Conservation (phyloP, 805 yeast genomes). For the Priceomyces carsonii region DNA sequence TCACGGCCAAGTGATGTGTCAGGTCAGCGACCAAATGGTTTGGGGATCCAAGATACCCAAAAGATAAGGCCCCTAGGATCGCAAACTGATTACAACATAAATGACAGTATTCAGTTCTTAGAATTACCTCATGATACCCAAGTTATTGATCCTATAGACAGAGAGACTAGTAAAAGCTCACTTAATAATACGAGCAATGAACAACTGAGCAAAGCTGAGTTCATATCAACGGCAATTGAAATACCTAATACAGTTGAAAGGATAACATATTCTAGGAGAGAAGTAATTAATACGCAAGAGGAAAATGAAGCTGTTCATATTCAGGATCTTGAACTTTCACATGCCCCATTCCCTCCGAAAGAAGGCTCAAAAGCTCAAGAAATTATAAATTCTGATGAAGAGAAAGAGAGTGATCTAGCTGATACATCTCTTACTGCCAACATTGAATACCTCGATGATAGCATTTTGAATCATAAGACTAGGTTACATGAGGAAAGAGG, state of each 20-base stretch:
- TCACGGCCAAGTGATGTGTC: too few species aligned
- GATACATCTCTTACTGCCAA: not conserved
- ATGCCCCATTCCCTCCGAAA: not conserved
- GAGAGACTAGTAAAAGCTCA: slow-evolving; percentile 3
- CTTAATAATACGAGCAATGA: not conserved
- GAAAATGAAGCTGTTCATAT: slow-evolving; percentile 5
- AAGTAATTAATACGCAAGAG: slow-evolving; percentile 33
- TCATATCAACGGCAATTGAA: slow-evolving; percentile 11
- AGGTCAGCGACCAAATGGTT: too few species aligned
- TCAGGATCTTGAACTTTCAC: slow-evolving; percentile 1
- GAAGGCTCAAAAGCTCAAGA: too few species aligned
- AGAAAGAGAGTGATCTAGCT: slow-evolving; percentile 2
- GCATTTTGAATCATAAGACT: slow-evolving; percentile 2
- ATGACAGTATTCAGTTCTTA: too few species aligned
- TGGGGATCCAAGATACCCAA: too few species aligned
- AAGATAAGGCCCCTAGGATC: too few species aligned
- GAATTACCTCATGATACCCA: slow-evolving; percentile 21
- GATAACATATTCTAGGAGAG: slow-evolving; percentile 22
- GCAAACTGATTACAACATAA: too few species aligned
- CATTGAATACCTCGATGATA: slow-evolving; percentile 3
- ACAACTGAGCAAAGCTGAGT: not conserved
- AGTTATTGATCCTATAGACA: slow-evolving; percentile 9
- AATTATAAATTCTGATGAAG: slow-evolving; percentile 7
- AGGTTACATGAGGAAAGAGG: too few species aligned
- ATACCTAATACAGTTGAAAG: slow-evolving; percentile 23